Conservation (phyloP, 106 monocot species). For the Acorus gramineus region DNA sequence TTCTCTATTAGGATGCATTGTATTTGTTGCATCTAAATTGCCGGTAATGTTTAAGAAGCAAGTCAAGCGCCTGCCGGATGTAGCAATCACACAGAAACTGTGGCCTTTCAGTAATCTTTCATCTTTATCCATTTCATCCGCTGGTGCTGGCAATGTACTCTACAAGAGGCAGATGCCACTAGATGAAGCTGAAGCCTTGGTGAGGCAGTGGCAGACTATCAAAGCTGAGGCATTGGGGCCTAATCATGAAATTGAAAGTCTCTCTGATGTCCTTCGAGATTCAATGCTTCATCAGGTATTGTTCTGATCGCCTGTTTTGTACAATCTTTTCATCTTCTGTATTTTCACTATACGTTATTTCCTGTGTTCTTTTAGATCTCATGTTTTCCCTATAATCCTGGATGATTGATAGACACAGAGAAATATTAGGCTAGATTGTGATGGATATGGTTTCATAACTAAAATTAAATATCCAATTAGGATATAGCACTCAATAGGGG, state of each 20-base stretch:
- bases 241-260: conserved; percentile 39
- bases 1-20: conserved; percentile 41
- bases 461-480: too few species aligned
- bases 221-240: conserved; percentile 88
- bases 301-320: too few species aligned
- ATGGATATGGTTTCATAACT: too few species aligned
- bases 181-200: conserved; percentile 74
- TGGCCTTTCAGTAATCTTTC: conserved; percentile 21
- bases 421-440: too few species aligned
- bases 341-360: neutral
- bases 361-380: too few species aligned
- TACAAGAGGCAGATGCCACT: conserved; percentile 42
- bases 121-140: conserved; percentile 12
- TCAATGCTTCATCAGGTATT: conserved; percentile 81
- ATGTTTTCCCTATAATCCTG: too few species aligned
- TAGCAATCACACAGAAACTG: conserved; percentile 7
- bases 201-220: conserved; percentile 75
- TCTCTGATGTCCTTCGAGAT: conserved; percentile 71
- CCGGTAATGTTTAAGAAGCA: conserved; percentile 18
- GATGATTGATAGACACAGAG: too few species aligned
- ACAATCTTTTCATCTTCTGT: neutral
- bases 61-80: conserved; percentile 18
- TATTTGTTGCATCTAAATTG: conserved; percentile 37
- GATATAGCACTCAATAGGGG: too few species aligned
- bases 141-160: conserved; percentile 9